A percentile compares a stretch with the other conserved stretches of the same genome.
Conservation (phyloP, 495 filamentous ascomycete genomes). For the Polyplosphaeria fusca region DNA sequence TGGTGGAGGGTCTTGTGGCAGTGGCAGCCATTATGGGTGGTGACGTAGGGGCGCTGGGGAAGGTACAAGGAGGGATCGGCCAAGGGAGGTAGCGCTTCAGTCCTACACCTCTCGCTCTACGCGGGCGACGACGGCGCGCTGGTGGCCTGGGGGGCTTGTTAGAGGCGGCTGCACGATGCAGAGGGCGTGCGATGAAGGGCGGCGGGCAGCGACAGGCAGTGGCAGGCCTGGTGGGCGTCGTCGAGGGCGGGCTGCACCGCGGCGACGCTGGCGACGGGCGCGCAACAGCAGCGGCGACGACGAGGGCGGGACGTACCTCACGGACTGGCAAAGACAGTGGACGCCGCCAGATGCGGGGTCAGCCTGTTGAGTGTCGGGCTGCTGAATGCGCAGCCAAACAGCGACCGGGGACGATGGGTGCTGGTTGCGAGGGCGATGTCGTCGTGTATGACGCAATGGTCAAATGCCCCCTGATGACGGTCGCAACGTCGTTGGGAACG, state of each 20-base stretch:
- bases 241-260: conserved; percentile 16
- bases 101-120: conserved; percentile 3
- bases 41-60: conserved; percentile 31
- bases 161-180: background rate
- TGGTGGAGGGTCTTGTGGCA: conserved; percentile 34
- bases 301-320: conserved; percentile 19
- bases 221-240: conserved; percentile 1
- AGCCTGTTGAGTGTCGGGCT: too few species aligned
- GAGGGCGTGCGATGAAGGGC: background rate
- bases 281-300: conserved; percentile 1
- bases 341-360: conserved; percentile 19
- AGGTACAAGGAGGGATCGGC: conserved; percentile 23
- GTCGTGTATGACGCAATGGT: conserved; percentile 29
- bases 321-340: conserved; percentile 6
- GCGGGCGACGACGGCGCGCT: background rate
- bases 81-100: conserved; percentile 11
- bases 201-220: background rate
- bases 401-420: conserved; percentile 2
- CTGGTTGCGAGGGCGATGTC: background rate
- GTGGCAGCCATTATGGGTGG: conserved; percentile 38
- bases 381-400: conserved; percentile 4
- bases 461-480: conserved; percentile 17
- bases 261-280: background rate
- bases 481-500: background rate
- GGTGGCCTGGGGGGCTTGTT: background rate